Evolutionary conservation across 2,329 filamentous ascomycete species (phyloP), one percentile per base, ranked within the genome.

Genomic region (Didymella segeticola): DNA sequence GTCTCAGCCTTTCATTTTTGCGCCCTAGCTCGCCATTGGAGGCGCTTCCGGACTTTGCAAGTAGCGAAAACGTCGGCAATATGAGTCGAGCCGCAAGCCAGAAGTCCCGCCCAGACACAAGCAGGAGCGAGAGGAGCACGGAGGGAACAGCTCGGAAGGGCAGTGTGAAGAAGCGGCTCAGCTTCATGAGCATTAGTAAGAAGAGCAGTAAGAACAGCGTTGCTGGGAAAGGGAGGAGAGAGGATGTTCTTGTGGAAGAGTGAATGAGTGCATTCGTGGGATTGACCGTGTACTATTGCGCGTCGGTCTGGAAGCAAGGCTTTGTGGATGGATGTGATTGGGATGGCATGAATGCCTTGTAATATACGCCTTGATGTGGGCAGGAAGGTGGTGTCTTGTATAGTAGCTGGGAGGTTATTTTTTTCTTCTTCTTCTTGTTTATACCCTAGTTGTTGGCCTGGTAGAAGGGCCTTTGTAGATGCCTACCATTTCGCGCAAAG

Each of bases 151-250:
- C 59, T 46, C 83, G 83, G 12, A 71, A 62, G 26, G 66, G 65
- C 46, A 84, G 86, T 53, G 84, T 96, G 61, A 86, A 88, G 76
- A 93, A 91, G 78, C 79, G 91, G 67, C 80, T 96, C 61, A 95
- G 90, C 71, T 79, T 92, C 66, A 79, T 96, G 67, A 90, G 89
- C 71, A 81, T 92, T 43, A 87, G 89, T 25, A 88, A 86, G 72
- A 91, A 89, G 77, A 79, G 78, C 38, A 86, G 83, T 68, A 87
- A 85, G 71, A 77, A 67, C 53, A 82, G 78, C 69, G 79, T 74
- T 5, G 63, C 58, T 53, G 66, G 65, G 38, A 58, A 55, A 14
- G 41, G 42, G 8, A 39, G 59, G 29, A 49, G 62, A 30, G 64
- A 66, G 46, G 67, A 70, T 58, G 68, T 64, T 51, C 64, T 74